Evolutionary conservation across 306 rosid genomes (phyloP).

Genomic region (Pterocarpus santalinus): DNA sequence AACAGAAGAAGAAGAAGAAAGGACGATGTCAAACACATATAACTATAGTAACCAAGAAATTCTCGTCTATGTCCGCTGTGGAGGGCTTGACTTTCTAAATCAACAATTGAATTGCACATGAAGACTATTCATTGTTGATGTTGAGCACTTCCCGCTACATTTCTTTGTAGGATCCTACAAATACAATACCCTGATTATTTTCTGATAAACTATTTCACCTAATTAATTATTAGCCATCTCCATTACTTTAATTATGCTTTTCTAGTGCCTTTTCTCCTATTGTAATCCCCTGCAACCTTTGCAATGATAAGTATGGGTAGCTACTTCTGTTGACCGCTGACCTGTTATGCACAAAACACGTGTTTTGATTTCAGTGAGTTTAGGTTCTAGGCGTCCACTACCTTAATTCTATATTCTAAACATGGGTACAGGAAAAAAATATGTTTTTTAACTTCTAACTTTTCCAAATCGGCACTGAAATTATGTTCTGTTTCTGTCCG

Average conservation of each 20-base stretch:
- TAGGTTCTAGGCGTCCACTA: not conserved
- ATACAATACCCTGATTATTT: not conserved
- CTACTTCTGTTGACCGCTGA: not conserved
- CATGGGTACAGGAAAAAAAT: too few species aligned
- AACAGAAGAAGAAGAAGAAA: too few species aligned
- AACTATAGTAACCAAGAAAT: too few species aligned
- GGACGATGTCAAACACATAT: too few species aligned
- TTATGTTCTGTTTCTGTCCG: slow-evolving; percentile 9
- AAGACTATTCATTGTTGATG: too few species aligned
- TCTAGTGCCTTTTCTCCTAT: not conserved
- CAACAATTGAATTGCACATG: too few species aligned
- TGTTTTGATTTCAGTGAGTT: not conserved
- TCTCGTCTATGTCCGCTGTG: too few species aligned
- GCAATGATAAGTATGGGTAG: not conserved
- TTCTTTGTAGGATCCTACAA: too few species aligned
- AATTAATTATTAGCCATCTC: too few species aligned
- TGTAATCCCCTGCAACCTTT: not conserved
- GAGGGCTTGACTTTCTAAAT: too few species aligned
- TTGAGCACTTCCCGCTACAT: too few species aligned
- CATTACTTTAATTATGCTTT: not conserved
- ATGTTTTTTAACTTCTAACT: not conserved
- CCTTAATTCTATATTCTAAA: too few species aligned
- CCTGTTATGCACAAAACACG: not conserved
- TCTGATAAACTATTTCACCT: not conserved
- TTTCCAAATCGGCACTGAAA: not conserved